phyloP scores from a whole-genome alignment of 2,329 filamentous ascomycete species.

The Paraconiothyrium brasiliense region DNA sequence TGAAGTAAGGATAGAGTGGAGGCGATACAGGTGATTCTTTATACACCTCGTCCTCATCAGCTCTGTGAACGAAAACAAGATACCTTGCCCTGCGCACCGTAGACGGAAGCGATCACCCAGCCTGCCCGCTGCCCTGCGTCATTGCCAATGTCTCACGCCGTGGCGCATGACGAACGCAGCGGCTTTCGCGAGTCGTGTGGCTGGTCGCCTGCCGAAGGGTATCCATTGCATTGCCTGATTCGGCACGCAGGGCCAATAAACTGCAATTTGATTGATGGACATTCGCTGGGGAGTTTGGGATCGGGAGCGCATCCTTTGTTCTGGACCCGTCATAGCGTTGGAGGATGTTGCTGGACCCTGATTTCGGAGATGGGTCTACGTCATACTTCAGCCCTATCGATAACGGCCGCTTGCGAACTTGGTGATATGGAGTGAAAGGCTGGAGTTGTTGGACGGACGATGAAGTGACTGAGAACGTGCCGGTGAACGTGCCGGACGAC shows the following conservation, averaged over 20 bases:
- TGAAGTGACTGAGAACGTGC: background rate
- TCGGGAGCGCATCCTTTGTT: slow-evolving; percentile 1
- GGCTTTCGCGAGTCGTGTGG: slow-evolving; percentile 4
- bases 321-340: slow-evolving; percentile 13
- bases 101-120: slow-evolving; percentile 10
- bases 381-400: slow-evolving; percentile 18
- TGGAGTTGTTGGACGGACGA: slow-evolving; percentile 8
- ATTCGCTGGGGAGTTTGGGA: slow-evolving; percentile 3
- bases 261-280: background rate
- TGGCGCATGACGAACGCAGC: slow-evolving; percentile 17
- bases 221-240: slow-evolving; percentile 12
- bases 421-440: slow-evolving; percentile 9
- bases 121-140: slow-evolving; percentile 12
- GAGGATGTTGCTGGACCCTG: slow-evolving; percentile 17
- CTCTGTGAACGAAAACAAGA: slow-evolving; percentile 17
- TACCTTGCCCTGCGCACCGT: background rate
- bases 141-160: slow-evolving; percentile 8
- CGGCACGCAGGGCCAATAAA: background rate
- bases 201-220: background rate
- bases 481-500: slow-evolving; percentile 1
- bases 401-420: slow-evolving; percentile 8
- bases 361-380: slow-evolving; percentile 4
- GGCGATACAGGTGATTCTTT: slow-evolving; percentile 14
- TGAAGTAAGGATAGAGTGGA: background rate
- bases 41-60: slow-evolving; percentile 7